Evolutionary conservation across 2,329 filamentous ascomycete genomes (phyloP), one percentile per base, ranked within the genome.

Genomic region (Phialocephala subalpina): DNA sequence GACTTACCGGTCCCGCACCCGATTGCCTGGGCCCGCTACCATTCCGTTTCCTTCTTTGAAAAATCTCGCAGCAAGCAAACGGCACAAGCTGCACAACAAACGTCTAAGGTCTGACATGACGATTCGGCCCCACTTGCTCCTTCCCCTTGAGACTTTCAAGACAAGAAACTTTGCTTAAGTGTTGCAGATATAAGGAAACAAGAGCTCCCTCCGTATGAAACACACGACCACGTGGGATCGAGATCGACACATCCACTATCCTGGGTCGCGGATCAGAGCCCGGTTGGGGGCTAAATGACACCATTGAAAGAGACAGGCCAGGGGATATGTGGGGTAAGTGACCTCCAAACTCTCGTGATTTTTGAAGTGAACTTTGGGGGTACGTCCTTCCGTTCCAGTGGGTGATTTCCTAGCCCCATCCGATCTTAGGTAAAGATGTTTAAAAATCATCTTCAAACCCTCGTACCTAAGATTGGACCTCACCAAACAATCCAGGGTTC

Each of bases 241-340:
- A 49, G 49, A 64, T 58, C 58, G 59, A 35, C 22, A 20, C 40
- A 49, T 52, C 63, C 63, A 65, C 49, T 38, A 65, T 65, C 58
- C 58, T 65, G 63, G 63, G 53, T 58, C 58, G 53, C 22, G 63
- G 63, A 58, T 65, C 58, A 25, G 20, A 11, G 20, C 9, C 20
- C 7, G 45, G 20, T 27, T 20, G 20, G 20, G 45, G n/a, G 40
- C 40, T 60, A 49, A 60, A 25, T 22, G n/a, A 53, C 40, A 29
- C 49, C 35, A 40, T 9, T 33, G 29, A 33, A 33, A 33, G 9
- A 33, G 29, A 33, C 29, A 5, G 29, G 29, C 9, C 29, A 9
- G 29, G 29, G 29, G 53, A 52, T 35, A 45, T 65, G 63, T 65
- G 63, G 63, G 63, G 58, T 62, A 62, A 58, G 29, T 58, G 55